Conservation (phyloP, 148 eudicot genomes). For the Fallopia convolvulus region DNA sequence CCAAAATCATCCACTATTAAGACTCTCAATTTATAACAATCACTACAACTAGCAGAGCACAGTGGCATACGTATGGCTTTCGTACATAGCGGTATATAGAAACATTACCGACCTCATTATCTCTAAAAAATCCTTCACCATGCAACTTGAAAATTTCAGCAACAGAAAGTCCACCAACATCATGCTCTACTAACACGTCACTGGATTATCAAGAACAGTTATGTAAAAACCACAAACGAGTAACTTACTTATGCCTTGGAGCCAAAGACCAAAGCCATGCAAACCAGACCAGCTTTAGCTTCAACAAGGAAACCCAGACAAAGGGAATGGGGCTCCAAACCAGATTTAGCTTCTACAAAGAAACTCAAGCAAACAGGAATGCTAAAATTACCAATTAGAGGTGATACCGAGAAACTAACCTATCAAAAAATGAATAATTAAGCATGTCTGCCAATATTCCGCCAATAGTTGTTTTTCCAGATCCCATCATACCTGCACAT, state of each 20-base stretch:
- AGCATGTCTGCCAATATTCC: conserved; percentile 67
- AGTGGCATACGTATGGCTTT: neutral
- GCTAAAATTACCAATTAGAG: neutral
- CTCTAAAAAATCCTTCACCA: conserved; percentile 86
- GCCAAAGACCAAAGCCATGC: neutral
- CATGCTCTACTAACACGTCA: conserved; percentile 62
- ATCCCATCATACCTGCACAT: conserved; percentile 95
- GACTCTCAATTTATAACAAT: neutral
- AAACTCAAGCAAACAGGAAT: neutral
- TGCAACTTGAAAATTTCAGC: conserved; percentile 76
- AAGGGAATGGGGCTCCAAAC: neutral
- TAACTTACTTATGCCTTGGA: neutral
- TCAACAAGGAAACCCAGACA: neutral
- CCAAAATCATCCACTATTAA: neutral
- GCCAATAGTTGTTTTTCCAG: conserved; percentile 96
- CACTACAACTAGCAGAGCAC: neutral
- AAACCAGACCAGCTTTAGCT: neutral
- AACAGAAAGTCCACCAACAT: conserved; percentile 52
- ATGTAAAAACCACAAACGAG: neutral
- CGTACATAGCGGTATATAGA: neutral
- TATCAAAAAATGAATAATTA: conserved; percentile 74
- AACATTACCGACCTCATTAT: conserved; percentile 59
- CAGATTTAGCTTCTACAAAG: neutral
- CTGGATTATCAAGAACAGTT: conserved; percentile 33
- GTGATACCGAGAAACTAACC: conserved; percentile 35